Base-by-base conservation (phyloP, 345 rosid genomes). In the Murraya paniculata region DNA sequence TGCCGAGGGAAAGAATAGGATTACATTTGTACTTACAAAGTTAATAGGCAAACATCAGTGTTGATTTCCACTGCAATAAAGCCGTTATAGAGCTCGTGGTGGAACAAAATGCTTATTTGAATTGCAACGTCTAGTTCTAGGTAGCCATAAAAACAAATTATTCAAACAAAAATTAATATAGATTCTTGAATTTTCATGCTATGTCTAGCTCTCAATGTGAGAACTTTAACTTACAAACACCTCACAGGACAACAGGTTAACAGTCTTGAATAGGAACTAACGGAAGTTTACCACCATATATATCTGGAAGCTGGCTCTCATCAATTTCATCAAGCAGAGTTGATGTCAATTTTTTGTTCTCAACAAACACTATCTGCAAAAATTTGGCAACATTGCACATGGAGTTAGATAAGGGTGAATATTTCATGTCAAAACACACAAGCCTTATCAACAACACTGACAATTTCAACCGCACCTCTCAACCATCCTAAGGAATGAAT, bases 321-420 rank as follows among this genome's bases (percentile, higher is more conserved):
- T 91, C 98, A 0, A 95, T 93, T 79, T 93, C 98, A 22, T 56
- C 82, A 0, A 92, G 95, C 74, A 95, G 81, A 24, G 97, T 91
- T 3, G 86, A 38, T 6, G 16, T 86, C 82, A 90, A 82, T 61
- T 84, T 93, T 84, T 92, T 95, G 77, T 89, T 88, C 83, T 93
- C 98, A 69, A 91, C 90, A 79, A 95, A 95, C 64, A 86, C 82
- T 77, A 95, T 95, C 98, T 93, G 89, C 80, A 71, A 57, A 71
- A 36, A 77, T 65, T 27, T 56, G 55, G 5, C 25, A 61, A 38
- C 4, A 14, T 53, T 21, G 58, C 7, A 80, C 53, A 59, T 50
- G 21, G 60, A 61, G 45, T 50, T 45, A 25, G 61, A 65, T 9
- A 35, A n/a, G 24, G 11, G 53, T 10, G 71, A 67, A 36, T 48